These are phyloP conservation scores for Penicillium sp. DNA, from an alignment of 2,329 filamentous ascomycete genomes.

Conservation along the genomic window DNA sequence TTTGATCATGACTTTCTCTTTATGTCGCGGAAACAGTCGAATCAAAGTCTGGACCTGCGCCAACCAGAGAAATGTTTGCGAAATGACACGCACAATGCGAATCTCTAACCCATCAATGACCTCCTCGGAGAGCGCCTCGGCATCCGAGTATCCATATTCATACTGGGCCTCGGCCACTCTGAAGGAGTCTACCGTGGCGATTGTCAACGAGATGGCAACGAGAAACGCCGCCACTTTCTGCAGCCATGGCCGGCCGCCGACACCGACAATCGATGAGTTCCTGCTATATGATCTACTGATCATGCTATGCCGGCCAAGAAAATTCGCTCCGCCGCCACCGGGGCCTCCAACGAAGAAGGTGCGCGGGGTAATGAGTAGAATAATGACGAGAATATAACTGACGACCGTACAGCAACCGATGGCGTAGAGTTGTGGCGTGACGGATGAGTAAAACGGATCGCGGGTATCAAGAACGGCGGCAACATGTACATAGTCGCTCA, in stretches of 20 bases:
- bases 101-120: slow-evolving; percentile 85
- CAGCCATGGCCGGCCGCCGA: slow-evolving; percentile 89
- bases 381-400: slow-evolving; percentile 87
- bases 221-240: slow-evolving; percentile 71
- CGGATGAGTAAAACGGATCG: slow-evolving; percentile 91
- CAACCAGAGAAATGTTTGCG: slow-evolving; percentile 94
- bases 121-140: slow-evolving; percentile 68
- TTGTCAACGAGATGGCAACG: slow-evolving; percentile 80
- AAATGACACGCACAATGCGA: slow-evolving; percentile 87
- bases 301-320: slow-evolving; percentile 78
- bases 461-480: slow-evolving; percentile 65
- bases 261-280: slow-evolving; percentile 70
- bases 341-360: slow-evolving; percentile 84
- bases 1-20: slow-evolving; percentile 98
- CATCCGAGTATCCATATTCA: slow-evolving; percentile 74
- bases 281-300: slow-evolving; percentile 73
- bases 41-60: slow-evolving; percentile 97
- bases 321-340: slow-evolving; percentile 61
- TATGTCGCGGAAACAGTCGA: slow-evolving; percentile 89
- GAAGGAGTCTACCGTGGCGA: slow-evolving; percentile 91
- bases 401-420: slow-evolving; percentile 89
- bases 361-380: slow-evolving; percentile 90
- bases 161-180: slow-evolving; percentile 82
- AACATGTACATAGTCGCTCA: slow-evolving; percentile 34
- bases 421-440: slow-evolving; percentile 89